Evolutionary conservation across 306 rosid genomes (phyloP).

Genomic region (Castanea crenata): DNA sequence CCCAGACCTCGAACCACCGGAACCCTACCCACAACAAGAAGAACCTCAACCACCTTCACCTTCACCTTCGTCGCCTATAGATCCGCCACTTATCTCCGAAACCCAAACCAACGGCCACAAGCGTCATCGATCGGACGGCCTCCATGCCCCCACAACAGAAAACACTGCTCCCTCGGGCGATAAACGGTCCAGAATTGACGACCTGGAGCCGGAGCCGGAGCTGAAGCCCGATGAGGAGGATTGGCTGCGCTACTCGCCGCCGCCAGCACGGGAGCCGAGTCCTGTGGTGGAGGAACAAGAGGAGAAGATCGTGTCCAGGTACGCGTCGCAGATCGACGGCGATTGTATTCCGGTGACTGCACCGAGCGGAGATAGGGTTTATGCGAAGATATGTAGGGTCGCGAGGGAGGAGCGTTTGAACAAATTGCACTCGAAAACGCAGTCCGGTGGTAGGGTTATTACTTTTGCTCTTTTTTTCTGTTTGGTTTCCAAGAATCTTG

Average conservation of each 20-base stretch:
- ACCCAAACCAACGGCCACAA: constrained; percentile 41
- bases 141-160: constrained; percentile 15
- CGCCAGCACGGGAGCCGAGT: constrained; percentile 15
- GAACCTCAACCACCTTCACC: constrained; percentile 3
- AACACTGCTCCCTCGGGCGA: constrained; percentile 26
- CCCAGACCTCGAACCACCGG: constrained; percentile 39
- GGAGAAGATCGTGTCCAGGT: constrained; percentile 66
- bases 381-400: constrained; percentile 54
- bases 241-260: constrained; percentile 77
- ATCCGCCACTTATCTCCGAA: constrained; percentile 24
- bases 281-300: constrained; percentile 28
- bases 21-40: constrained; percentile 37
- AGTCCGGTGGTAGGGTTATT: constrained; percentile 49
- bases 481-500: constrained; percentile 12
- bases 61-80: constrained; percentile 7
- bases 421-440: constrained; percentile 34
- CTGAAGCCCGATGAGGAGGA: constrained; percentile 39
- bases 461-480: background rate
- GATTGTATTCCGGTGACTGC: constrained; percentile 83
- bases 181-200: constrained; percentile 53
- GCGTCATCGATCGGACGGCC: constrained; percentile 47
- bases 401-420: constrained; percentile 42
- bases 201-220: constrained; percentile 6
- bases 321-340: constrained; percentile 77
- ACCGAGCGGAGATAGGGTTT: constrained; percentile 81